phyloP scores from a whole-genome alignment of 129 eudicot species.

The Escallonia rubra region DNA sequence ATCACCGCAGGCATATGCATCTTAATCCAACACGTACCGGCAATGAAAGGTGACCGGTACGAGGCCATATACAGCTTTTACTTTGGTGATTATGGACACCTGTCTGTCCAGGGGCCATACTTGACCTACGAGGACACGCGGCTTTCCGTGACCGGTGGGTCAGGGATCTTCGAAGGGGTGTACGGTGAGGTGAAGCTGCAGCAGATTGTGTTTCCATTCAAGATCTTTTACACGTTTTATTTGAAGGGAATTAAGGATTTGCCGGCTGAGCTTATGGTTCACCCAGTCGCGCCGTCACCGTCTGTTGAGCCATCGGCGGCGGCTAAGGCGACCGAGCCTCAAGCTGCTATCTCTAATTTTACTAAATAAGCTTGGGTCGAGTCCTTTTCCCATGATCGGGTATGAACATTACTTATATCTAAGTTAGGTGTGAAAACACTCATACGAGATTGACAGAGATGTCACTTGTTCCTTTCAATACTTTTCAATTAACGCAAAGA shows the following conservation, averaged over 20 bases:
- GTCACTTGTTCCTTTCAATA: no score
- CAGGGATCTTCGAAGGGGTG: constrained; percentile 35
- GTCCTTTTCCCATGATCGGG: no score
- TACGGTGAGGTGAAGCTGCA: constrained; percentile 34
- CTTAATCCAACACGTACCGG: constrained; percentile 27
- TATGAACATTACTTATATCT: no score
- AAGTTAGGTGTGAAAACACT: no score
- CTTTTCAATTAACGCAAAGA: no score
- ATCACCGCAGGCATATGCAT: constrained; percentile 34
- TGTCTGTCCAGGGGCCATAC: constrained; percentile 36
- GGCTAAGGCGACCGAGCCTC: constrained; percentile 35
- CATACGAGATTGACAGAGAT: no score
- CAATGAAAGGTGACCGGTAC: constrained; percentile 40
- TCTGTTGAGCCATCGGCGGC: constrained; percentile 32
- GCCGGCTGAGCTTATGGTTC: constrained; percentile 24
- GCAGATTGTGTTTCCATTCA: constrained; percentile 37
- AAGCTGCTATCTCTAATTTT: constrained; percentile 22
- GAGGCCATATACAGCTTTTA: constrained; percentile 42
- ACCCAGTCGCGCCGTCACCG: constrained; percentile 32
- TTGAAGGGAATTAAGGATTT: constrained; percentile 37
- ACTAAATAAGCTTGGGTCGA: constrained; percentile 13
- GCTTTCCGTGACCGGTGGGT: constrained; percentile 34
- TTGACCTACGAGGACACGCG: constrained; percentile 34
- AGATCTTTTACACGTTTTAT: constrained; percentile 39
- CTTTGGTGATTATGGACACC: constrained; percentile 44